Base-by-base conservation (phyloP, 495 filamentous ascomycete species). In the Trichoderma erinaceum region DNA sequence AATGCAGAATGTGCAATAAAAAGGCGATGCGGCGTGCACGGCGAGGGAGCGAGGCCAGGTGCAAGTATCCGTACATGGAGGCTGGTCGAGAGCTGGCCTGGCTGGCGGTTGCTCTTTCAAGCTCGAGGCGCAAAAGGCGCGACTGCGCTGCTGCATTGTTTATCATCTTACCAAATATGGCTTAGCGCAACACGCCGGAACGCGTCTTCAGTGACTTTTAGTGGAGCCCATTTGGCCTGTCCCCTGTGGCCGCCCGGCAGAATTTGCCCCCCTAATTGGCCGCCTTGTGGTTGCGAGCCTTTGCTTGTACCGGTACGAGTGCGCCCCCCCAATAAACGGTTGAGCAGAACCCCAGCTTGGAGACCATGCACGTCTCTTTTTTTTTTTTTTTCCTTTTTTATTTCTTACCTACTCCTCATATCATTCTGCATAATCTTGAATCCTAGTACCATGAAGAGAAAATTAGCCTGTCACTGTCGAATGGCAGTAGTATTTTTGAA, bases 61-160 rank as follows among this genome's bases (percentile, higher is more conserved):
- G 25, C 61, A 23, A 64, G 38, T 35, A 35, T 27, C 23, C 27
- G 61, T 16, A 15, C 29, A 38, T 35, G 38, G 12, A 35, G 5
- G n/a, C 11, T 35, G 61, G 23, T 15, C 58, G 21, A 35, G 25
- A 63, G 58, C 58, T 48, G 58, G 58, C 58, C 13, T 27, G 7
- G 21, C 56, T 13, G 56, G 15, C 23, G 56, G 56, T 32, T 13
- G 21, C 56, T 11, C 56, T 13, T 32, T 27, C 56, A 1, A 25
- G 27, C 25, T 32, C 15, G n/a, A 41, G 63, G 35, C 23, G 56
- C 56, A 29, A 61, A 23, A 61, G 48, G 56, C 56, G 56, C 56
- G 56, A 61, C 56, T 61, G 56, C 27, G 25, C 7, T 65, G 35
- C 21, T 44, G 63, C 63, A 65, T 65, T 65, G 63, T 65, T 65